Base-by-base conservation (phyloP, 371 early-diverging fungal genomes). In the Amoeboaphelidium protococcarum region DNA sequence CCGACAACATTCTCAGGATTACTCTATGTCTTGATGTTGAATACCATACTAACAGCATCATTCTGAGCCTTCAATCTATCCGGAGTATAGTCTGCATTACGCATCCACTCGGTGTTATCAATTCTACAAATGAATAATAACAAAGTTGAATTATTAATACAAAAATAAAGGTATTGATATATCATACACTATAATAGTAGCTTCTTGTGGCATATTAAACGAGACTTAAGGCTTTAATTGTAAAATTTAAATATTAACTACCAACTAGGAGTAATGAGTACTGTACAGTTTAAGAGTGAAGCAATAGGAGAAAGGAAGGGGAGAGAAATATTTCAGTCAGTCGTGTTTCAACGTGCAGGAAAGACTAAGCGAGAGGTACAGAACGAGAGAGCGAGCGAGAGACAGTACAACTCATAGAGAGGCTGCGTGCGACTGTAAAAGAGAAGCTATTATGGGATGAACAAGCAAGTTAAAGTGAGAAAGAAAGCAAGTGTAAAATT, bases 101-200 rank as follows among this genome's bases (percentile, higher is more conserved):
- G 72, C 81, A 90, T 82, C 87, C 87, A 95, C 62, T 95, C 92
- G 26, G 91, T 94, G 68, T 94, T 97, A 62, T 94, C 95, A 48
- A 90, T 64, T n/a, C 87, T 86, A 50, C 44, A 25, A 25, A 27
- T 25, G 12, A 46, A 12, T 25, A 43, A 10, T n/a, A 13, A 6
- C 45, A 44, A 23, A 26, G 44, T 25, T 13, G 21, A 1, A 23
- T 45, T 45, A 25, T 22, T 45, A 3, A 13, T 3, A 13, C 6
- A 0, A 23, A 16, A 44, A 6, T 13, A 13, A 44, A 44, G 20
- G 20, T 13, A 13, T 20, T n/a, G 42, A 16, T 24, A 12, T 23
- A 49, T 60, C 58, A 61, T 65, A 71, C 72, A 72, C 63, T 48
- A 72, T 58, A 61, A 72, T 67, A 40, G 73, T 67, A 26, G 73